Conservation (phyloP, 192 early-diverging fungal species). For the Coemansia sp. region DNA sequence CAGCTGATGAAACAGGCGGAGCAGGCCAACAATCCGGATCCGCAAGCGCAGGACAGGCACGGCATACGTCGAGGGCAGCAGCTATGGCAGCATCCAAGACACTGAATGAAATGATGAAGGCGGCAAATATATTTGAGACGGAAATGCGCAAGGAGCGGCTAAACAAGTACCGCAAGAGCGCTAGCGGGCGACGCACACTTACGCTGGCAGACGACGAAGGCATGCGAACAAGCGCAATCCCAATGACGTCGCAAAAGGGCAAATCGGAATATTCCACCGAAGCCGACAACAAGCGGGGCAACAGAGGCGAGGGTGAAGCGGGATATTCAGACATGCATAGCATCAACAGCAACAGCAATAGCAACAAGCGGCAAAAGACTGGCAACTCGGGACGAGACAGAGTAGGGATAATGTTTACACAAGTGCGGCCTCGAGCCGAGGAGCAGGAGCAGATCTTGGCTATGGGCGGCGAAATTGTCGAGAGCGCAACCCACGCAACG, state of each 20-base stretch:
- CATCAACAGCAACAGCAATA: neutral
- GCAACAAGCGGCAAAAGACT: conserved; percentile 4
- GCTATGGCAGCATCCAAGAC: conserved; percentile 49
- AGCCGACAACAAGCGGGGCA: neutral
- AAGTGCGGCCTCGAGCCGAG: conserved; percentile 30
- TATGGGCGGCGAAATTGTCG: conserved; percentile 57
- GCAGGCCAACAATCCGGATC: conserved; percentile 1
- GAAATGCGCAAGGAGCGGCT: conserved; percentile 57
- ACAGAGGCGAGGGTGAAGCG: neutral
- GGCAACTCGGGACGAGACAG: neutral
- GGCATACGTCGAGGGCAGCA: conserved; percentile 52
- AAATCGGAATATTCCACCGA: neutral
- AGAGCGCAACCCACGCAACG: conserved; percentile 51
- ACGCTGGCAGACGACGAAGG: conserved; percentile 34
- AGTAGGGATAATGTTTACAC: conserved; percentile 53
- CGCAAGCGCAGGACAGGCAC: conserved; percentile 21
- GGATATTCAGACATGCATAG: neutral
- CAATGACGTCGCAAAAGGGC: neutral
- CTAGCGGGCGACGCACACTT: conserved; percentile 23
- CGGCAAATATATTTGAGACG: conserved; percentile 55
- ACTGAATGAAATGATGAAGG: conserved; percentile 54
- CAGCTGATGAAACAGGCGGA: conserved; percentile 12
- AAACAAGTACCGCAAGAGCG: conserved; percentile 31
- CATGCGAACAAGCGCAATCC: conserved; percentile 6
- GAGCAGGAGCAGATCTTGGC: conserved; percentile 48